Conservation (phyloP, 2,329 filamentous ascomycete species). For the Aspergillus vadensis region DNA sequence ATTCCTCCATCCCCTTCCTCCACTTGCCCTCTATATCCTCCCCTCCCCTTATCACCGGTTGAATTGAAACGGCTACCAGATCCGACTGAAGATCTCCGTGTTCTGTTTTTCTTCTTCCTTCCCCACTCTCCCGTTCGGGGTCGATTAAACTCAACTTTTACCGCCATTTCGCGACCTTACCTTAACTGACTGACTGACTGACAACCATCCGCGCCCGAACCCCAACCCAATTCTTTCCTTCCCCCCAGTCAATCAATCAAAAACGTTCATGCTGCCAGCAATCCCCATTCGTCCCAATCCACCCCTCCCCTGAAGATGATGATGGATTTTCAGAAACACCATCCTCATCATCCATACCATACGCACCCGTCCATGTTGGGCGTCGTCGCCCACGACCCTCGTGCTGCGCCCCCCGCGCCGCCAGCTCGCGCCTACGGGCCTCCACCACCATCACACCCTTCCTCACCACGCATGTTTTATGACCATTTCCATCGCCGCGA, state of each 20-base stretch:
- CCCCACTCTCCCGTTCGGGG: neutral
- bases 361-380: slow-evolving; percentile 36
- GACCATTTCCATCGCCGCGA: slow-evolving; percentile 14
- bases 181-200: neutral
- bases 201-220: slow-evolving; percentile 6
- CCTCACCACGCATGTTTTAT: slow-evolving; percentile 11
- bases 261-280: neutral
- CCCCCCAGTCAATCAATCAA: neutral
- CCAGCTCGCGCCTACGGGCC: slow-evolving; percentile 11
- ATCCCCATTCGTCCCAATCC: neutral
- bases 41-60: neutral
- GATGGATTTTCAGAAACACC: slow-evolving; percentile 31
- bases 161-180: slow-evolving; percentile 17
- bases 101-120: neutral
- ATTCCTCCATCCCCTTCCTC: neutral
- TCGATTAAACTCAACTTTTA: slow-evolving; percentile 14
- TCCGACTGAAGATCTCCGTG: neutral
- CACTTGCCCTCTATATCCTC: neutral
- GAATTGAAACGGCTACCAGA: neutral
- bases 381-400: slow-evolving; percentile 32
- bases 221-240: neutral
- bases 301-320: slow-evolving; percentile 17
- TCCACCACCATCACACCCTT: slow-evolving; percentile 5
- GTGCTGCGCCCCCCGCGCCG: slow-evolving; percentile 25
- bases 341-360: slow-evolving; percentile 27